Conservation (phyloP, 768 basidiomycete genomes). For the Ramaria rubella region DNA sequence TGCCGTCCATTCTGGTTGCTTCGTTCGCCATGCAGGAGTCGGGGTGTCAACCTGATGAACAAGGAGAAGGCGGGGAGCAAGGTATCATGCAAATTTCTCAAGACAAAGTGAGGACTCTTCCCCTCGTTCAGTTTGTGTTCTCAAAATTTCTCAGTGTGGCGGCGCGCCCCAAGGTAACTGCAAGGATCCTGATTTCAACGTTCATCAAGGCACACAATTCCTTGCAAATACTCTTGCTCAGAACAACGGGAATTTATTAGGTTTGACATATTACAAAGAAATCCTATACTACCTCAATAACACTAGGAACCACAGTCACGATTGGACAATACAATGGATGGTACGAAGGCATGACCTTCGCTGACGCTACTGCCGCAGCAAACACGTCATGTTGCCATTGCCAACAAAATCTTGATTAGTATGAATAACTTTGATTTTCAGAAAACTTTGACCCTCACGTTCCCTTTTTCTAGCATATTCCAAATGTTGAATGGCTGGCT, state of each 20-base stretch:
- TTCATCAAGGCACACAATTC: constrained; percentile 56
- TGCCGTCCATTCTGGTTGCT: constrained; percentile 74
- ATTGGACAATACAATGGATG: constrained; percentile 79
- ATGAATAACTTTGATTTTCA: constrained; percentile 1
- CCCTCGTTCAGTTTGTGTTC: neutral
- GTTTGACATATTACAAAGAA: neutral
- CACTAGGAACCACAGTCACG: constrained; percentile 20
- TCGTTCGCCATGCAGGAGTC: constrained; percentile 89
- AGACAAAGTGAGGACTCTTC: constrained; percentile 54
- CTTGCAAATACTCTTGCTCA: constrained; percentile 43
- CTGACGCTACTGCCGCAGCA: constrained; percentile 51
- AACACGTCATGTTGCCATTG: constrained; percentile 52
- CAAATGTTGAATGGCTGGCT: constrained; percentile 72
- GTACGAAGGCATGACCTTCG: constrained; percentile 53
- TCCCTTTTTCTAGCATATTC: constrained; percentile 39
- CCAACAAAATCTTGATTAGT: constrained; percentile 89
- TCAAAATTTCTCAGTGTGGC: neutral
- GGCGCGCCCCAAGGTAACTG: constrained; percentile 43
- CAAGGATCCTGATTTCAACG: constrained; percentile 55
- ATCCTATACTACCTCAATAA: neutral
- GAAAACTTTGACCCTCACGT: neutral
- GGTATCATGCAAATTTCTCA: constrained; percentile 81
- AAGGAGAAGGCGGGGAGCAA: constrained; percentile 76
- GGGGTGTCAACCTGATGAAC: constrained; percentile 57
- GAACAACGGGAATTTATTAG: constrained; percentile 48